Evolutionary conservation across 306 rosid species (phyloP).

Genomic region (Rosa chinensis): DNA sequence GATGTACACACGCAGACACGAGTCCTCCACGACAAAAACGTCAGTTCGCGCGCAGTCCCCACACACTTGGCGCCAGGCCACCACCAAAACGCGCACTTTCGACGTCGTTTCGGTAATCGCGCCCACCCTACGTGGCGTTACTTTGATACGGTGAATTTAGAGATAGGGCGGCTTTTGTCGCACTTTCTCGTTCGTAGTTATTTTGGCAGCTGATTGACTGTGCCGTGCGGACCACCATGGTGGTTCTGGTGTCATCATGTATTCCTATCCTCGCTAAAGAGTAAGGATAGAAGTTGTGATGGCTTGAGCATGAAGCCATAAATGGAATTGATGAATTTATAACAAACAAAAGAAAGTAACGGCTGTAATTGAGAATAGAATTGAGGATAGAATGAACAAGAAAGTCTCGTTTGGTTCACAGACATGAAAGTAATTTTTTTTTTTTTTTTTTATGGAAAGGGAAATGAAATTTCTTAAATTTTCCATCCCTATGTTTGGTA

Average conservation of each 20-base stretch:
- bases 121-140: neutral
- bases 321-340: neutral
- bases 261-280: no score
- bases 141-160: neutral
- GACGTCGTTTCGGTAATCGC: neutral
- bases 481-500: no score
- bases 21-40: neutral
- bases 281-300: neutral
- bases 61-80: neutral
- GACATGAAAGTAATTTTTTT: no score
- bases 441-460: no score
- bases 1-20: neutral
- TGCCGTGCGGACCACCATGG: neutral
- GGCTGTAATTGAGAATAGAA: neutral
- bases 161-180: neutral
- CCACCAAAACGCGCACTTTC: neutral
- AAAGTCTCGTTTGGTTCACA: no score
- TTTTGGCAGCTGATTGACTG: neutral
- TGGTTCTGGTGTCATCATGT: neutral
- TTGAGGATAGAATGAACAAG: no score
- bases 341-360: neutral
- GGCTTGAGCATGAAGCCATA: neutral
- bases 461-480: no score
- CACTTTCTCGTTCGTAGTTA: neutral
- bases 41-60: neutral